Evolutionary conservation across 139 green algal species (phyloP), one percentile per base, ranked within the genome.

Genomic region (Mychonastes homosphaera): DNA sequence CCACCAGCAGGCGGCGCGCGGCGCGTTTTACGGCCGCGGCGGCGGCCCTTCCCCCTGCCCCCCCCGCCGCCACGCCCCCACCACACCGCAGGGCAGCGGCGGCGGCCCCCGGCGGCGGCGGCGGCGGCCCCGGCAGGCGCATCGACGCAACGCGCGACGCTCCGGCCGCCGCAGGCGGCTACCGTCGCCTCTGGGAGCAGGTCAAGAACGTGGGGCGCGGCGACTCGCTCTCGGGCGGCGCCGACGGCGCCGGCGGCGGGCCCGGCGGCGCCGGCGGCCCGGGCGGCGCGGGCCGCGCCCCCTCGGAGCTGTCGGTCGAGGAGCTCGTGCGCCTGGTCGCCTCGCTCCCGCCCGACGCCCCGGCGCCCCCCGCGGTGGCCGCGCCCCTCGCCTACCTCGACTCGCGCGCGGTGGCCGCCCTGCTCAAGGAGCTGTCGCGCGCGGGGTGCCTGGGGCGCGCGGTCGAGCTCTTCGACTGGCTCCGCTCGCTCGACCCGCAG

Each of bases 381-480:
- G 44, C 59, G 21, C 39, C 61, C n/a, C 56, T 80, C 16, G 44
- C 24, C 19, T 69, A 67, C 28, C 55, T 81, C 12, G 59, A 73
- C 43, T 54, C 43, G 9, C 32, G 62, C 2, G 61, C 72, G 21
- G 67, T 75, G 29, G 62, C 70, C 15, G 63, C 62, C 1, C 56
- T 81, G 26, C 66, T 81, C 41, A 78, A 69, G 50, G 74, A 81
- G 53, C 62, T 78, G 2, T 65, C 74, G 32, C 76, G 65, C 57
- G 62, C 62, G n/a, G 45, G 69, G 23, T 44, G 64, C 18, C 24
- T 52, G 13, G 16, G 23, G 19, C 49, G 44, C 24, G 69, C 78
- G 3, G 53, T 79, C 44, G 71, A 85, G 66, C 58, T 85, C 28
- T 85, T 83, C 35, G 75, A 83, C 44, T 85, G 78, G 78, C 53